These are phyloP conservation scores for Tricharina praecox DNA, from an alignment of 495 filamentous ascomycete species.

Conservation along the genomic window DNA sequence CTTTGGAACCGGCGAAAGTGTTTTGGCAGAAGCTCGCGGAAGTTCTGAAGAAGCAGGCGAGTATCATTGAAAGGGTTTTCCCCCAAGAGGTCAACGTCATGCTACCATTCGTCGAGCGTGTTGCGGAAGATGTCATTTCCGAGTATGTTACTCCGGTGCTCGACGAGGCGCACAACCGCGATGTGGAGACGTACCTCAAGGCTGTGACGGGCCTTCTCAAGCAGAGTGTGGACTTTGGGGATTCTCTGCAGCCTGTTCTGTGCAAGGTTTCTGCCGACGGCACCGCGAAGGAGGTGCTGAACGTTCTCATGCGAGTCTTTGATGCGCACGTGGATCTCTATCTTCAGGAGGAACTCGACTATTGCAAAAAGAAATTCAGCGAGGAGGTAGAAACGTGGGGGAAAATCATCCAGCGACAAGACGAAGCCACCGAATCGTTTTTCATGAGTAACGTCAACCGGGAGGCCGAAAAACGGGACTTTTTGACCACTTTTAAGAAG, in stretches of 20 bases:
- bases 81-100: conserved; percentile 58
- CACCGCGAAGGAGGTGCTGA: conserved; percentile 39
- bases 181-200: conserved; percentile 63
- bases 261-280: conserved; percentile 34
- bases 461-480: conserved; percentile 90
- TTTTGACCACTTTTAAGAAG: conserved; percentile 91
- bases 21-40: conserved; percentile 62
- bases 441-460: conserved; percentile 89
- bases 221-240: conserved; percentile 59
- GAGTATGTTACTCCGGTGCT: conserved; percentile 77
- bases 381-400: conserved; percentile 72
- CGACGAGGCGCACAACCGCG: conserved; percentile 68
- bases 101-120: conserved; percentile 59
- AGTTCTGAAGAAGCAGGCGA: conserved; percentile 71
- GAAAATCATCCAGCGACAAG: conserved; percentile 48
- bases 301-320: conserved; percentile 53
- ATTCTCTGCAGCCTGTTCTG: conserved; percentile 42
- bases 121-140: conserved; percentile 66
- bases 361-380: conserved; percentile 60
- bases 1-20: conserved; percentile 55
- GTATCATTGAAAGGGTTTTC: conserved; percentile 69
- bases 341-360: conserved; percentile 77
- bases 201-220: conserved; percentile 76
- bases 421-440: conserved; percentile 78
- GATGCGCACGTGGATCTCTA: conserved; percentile 90